phyloP scores from a whole-genome alignment of 2,329 filamentous ascomycete species.

The Nigrograna mackinnonii region DNA sequence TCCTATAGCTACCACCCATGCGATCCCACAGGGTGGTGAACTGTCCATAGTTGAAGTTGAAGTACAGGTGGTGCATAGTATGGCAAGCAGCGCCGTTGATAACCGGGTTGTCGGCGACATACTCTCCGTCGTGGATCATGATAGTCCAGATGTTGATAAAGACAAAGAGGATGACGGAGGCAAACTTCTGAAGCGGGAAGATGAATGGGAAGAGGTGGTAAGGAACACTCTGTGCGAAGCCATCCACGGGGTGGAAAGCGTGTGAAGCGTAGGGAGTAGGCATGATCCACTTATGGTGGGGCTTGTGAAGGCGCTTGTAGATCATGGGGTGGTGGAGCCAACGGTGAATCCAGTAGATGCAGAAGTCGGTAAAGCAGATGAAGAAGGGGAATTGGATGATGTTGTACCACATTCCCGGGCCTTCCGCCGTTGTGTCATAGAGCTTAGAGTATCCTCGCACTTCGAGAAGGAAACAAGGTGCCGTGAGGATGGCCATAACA shows the following conservation, averaged over 20 bases:
- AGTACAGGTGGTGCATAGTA: slow-evolving; percentile 83
- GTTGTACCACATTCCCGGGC: slow-evolving; percentile 78
- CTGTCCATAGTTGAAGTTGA: slow-evolving; percentile 81
- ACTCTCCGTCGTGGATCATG: slow-evolving; percentile 94
- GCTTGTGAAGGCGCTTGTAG: slow-evolving; percentile 93
- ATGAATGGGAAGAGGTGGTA: slow-evolving; percentile 94
- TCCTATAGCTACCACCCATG: slow-evolving; percentile 81
- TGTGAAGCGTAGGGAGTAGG: slow-evolving; percentile 90
- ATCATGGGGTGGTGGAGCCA: slow-evolving; percentile 77
- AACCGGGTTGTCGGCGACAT: slow-evolving; percentile 85
- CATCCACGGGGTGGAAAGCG: slow-evolving; percentile 93
- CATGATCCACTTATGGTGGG: slow-evolving; percentile 99
- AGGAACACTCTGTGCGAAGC: slow-evolving; percentile 83
- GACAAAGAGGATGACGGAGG: slow-evolving; percentile 82
- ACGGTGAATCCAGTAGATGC: slow-evolving; percentile 91
- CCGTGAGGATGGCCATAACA: slow-evolving; percentile 79
- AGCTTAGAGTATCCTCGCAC: slow-evolving; percentile 84
- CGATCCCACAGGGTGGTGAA: slow-evolving; percentile 94
- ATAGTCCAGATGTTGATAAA: slow-evolving; percentile 98
- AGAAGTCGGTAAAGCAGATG: slow-evolving; percentile 84
- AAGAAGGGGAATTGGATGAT: slow-evolving; percentile 85
- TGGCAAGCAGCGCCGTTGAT: slow-evolving; percentile 96
- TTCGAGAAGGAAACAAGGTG: slow-evolving; percentile 80
- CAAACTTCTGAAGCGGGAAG: slow-evolving; percentile 89
- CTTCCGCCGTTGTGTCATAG: slow-evolving; percentile 78